phyloP scores from a whole-genome alignment of 2,329 filamentous ascomycete genomes.

The Pezicula rhizophila region DNA sequence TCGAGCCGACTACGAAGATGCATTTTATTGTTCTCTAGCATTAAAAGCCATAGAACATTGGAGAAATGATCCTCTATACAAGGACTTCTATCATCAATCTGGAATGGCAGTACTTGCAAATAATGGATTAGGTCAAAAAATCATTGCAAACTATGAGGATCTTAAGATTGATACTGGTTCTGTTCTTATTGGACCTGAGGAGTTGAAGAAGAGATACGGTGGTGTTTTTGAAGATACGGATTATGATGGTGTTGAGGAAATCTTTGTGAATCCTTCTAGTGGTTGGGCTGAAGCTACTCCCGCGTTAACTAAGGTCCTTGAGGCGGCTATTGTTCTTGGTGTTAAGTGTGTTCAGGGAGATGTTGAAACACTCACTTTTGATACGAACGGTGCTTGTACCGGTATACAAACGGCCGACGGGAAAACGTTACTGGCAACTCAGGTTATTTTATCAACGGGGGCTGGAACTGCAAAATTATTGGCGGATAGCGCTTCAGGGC shows the following conservation, averaged over 20 bases:
- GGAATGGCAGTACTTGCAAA: conserved; percentile 43
- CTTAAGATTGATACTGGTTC: conserved; percentile 30
- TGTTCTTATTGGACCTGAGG: conserved; percentile 36
- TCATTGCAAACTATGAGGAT: conserved; percentile 38
- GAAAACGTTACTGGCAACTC: conserved; percentile 40
- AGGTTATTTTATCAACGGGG: conserved; percentile 48
- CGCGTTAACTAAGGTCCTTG: conserved; percentile 38
- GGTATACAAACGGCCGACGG: conserved; percentile 46
- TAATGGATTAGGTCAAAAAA: conserved; percentile 38
- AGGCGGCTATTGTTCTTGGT: conserved; percentile 36
- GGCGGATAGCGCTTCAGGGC: conserved; percentile 42
- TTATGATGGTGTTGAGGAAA: conserved; percentile 31
- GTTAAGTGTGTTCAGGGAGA: conserved; percentile 39
- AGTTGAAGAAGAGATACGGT: conserved; percentile 33
- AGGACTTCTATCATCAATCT: conserved; percentile 40
- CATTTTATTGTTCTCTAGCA: conserved; percentile 46
- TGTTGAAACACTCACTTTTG: conserved; percentile 39
- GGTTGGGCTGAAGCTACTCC: conserved; percentile 47
- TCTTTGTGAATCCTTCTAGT: conserved; percentile 43
- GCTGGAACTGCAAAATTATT: conserved; percentile 51
- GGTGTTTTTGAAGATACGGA: conserved; percentile 33
- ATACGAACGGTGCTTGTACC: conserved; percentile 36
- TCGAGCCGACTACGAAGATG: conserved; percentile 49
- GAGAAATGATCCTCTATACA: conserved; percentile 40
- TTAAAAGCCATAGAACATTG: conserved; percentile 43